These are phyloP conservation scores for Mortierella antarctica DNA, from an alignment of 192 early-diverging fungal species.

Conservation along the genomic window DNA sequence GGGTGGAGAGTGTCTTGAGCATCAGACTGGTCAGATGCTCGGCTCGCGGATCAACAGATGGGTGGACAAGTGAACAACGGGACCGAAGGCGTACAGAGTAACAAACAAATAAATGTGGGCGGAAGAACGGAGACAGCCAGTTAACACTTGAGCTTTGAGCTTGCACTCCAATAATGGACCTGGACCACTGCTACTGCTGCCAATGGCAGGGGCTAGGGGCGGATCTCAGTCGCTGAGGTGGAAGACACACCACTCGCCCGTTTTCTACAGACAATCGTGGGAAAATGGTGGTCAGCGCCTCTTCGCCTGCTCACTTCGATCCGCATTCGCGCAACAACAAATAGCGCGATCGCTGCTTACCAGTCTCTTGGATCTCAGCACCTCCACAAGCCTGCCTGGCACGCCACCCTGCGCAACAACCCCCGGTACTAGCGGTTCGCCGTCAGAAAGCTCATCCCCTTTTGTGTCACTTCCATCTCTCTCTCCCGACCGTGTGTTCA, in stretches of 20 bases:
- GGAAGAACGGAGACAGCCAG: too few species aligned
- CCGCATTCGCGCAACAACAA: not conserved
- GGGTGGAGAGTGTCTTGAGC: slow-evolving; percentile 14
- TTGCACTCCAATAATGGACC: too few species aligned
- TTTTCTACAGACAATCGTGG: slow-evolving; percentile 19
- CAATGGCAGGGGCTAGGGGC: too few species aligned
- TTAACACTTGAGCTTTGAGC: too few species aligned
- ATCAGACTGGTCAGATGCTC: not conserved
- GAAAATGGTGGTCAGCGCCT: not conserved
- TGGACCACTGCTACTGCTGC: too few species aligned
- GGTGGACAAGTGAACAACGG: too few species aligned
- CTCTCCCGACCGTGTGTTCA: not conserved
- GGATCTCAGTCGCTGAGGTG: not conserved
- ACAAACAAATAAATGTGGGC: too few species aligned
- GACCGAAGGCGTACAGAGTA: too few species aligned
- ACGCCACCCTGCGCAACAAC: not conserved
- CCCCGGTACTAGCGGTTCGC: not conserved
- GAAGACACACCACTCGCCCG: slow-evolving; percentile 39
- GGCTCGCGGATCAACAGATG: slow-evolving; percentile 2
- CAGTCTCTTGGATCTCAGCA: slow-evolving; percentile 33
- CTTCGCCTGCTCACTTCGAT: not conserved
- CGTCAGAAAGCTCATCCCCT: not conserved
- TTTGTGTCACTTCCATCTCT: not conserved
- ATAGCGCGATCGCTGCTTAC: not conserved
- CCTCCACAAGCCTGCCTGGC: slow-evolving; percentile 13